A percentile compares a stretch with the other conserved stretches of the same genome.
These are phyloP conservation scores for Aphanomyces stellatus DNA, from an alignment of 352 stramenopile genomes.

Conservation along the genomic window DNA sequence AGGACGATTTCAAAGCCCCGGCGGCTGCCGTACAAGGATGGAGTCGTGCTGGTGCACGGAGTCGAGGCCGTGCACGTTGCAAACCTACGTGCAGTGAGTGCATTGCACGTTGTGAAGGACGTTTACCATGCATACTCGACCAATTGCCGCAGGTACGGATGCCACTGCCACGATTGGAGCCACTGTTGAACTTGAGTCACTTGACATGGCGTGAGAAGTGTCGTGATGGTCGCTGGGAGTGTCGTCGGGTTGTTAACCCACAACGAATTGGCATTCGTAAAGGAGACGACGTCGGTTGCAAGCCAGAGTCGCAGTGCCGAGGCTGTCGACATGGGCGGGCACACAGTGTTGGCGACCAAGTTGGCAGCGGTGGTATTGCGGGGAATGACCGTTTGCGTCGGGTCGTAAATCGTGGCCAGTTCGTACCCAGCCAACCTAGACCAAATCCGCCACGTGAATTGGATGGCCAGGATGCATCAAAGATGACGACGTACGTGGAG, in stretches of 20 bases:
- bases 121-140: slow-evolving; percentile 5
- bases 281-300: background rate
- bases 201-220: background rate
- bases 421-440: slow-evolving; percentile 10
- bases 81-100: background rate
- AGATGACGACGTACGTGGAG: background rate
- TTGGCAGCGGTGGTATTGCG: slow-evolving; percentile 1
- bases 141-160: slow-evolving; percentile 10
- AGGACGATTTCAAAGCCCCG: slow-evolving; percentile 13
- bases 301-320: background rate
- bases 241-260: background rate
- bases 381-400: background rate
- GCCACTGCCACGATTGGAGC: slow-evolving; percentile 8
- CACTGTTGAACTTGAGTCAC: slow-evolving; percentile 2
- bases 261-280: background rate
- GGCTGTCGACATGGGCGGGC: background rate
- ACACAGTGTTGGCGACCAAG: background rate
- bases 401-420: slow-evolving; percentile 1
- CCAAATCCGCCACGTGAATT: background rate
- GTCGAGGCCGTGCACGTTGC: background rate
- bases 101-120: background rate
- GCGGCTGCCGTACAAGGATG: background rate
- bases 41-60: background rate
- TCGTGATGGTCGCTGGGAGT: background rate
- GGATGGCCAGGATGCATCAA: no score